Percentiles rank a stretch among this genome's conserved stretches.
Conservation (phyloP, 2,329 filamentous ascomycete species). For the Bipolaris bicolor region DNA sequence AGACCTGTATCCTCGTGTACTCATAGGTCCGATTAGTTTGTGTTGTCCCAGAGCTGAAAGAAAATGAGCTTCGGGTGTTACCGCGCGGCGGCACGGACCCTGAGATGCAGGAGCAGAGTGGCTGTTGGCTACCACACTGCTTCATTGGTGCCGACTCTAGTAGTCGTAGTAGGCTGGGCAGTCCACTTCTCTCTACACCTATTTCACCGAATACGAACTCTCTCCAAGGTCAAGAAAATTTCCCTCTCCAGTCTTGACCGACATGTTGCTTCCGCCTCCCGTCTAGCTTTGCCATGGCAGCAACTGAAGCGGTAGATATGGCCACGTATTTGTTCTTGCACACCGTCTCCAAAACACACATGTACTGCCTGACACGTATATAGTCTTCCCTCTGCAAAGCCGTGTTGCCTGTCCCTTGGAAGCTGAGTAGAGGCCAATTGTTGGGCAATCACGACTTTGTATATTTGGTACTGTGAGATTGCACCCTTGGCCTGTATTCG, state of each 20-base stretch:
- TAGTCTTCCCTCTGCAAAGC: not conserved
- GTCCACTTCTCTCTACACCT: not conserved
- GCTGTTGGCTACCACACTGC: not conserved
- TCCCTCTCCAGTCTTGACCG: not conserved
- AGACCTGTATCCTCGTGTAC: not conserved
- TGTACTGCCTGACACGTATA: not conserved
- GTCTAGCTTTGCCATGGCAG: not conserved
- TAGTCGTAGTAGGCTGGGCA: not conserved
- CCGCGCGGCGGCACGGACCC: not conserved
- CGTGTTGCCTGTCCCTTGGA: not conserved
- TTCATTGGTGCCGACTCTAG: not conserved
- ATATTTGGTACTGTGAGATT: not conserved
- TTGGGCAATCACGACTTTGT: not conserved
- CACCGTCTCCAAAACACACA: not conserved
- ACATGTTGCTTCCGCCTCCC: not conserved
- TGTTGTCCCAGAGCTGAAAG: not conserved
- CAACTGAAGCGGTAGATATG: not conserved
- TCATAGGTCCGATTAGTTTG: not conserved
- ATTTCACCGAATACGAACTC: not conserved
- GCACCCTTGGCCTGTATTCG: not conserved
- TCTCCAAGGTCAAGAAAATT: not conserved
- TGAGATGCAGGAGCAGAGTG: not conserved
- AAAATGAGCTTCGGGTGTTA: not conserved
- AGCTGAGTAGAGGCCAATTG: not conserved
- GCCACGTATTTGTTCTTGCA: not conserved